phyloP scores from a whole-genome alignment of 768 basidiomycete genomes.

The Trametes punicea region DNA sequence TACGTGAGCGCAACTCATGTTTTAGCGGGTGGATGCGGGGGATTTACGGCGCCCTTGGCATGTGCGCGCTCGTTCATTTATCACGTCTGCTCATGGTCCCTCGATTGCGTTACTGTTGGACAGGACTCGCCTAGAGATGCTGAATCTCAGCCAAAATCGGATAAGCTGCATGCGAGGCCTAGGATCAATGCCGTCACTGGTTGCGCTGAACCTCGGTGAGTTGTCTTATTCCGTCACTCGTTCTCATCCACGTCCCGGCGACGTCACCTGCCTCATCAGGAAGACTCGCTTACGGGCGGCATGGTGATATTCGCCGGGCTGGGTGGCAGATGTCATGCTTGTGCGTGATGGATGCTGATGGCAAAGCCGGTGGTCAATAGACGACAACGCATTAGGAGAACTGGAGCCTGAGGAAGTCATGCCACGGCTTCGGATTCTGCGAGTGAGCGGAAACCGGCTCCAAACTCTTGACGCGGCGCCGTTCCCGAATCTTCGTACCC shows the following conservation, averaged over 20 bases:
- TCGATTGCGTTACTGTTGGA: slow-evolving; percentile 13
- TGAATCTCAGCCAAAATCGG: slow-evolving; percentile 79
- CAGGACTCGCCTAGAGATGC: slow-evolving; percentile 63
- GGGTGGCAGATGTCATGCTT: slow-evolving; percentile 6
- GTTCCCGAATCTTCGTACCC: slow-evolving; percentile 74
- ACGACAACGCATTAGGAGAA: slow-evolving; percentile 63
- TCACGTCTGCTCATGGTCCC: slow-evolving; percentile 17
- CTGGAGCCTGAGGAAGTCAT: slow-evolving; percentile 55
- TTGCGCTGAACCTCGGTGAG: slow-evolving; percentile 83
- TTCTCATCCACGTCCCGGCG: slow-evolving; percentile 1
- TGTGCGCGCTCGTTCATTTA: slow-evolving; percentile 14
- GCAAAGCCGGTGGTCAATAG: slow-evolving; percentile 36
- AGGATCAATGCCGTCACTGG: slow-evolving; percentile 56
- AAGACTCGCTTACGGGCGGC: slow-evolving; percentile 1
- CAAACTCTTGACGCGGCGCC: slow-evolving; percentile 54
- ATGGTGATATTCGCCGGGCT: slow-evolving; percentile 3
- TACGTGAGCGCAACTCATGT: slow-evolving; percentile 35
- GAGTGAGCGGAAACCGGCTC: slow-evolving; percentile 80
- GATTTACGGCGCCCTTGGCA: background rate
- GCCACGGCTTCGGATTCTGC: slow-evolving; percentile 76
- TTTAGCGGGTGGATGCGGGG: background rate
- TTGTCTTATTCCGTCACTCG: slow-evolving; percentile 20
- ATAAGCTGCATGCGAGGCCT: slow-evolving; percentile 59
- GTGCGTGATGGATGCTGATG: slow-evolving; percentile 8
- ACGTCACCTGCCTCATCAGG: slow-evolving; percentile 12